phyloP scores from a whole-genome alignment of 2,329 filamentous ascomycete species.

The Leptographium radiaticola region DNA sequence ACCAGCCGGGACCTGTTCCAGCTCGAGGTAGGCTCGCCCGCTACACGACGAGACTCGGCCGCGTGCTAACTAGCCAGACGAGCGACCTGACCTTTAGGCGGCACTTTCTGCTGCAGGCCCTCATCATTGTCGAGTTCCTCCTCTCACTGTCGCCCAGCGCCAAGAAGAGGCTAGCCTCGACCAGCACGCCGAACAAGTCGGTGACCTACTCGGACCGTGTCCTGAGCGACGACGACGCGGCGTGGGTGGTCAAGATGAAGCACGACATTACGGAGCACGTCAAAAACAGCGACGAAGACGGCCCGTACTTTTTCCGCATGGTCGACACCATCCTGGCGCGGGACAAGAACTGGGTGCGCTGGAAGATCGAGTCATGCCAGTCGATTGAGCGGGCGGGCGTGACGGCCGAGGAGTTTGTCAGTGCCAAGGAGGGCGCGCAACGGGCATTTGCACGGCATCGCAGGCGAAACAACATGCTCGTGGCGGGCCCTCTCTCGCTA shows the following conservation, averaged over 20 bases:
- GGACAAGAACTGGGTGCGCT: constrained; percentile 98
- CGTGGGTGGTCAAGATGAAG: constrained; percentile 75
- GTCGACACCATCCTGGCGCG: constrained; percentile 90
- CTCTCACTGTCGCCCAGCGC: constrained; percentile 75
- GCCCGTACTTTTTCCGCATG: constrained; percentile 90
- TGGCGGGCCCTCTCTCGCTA: constrained; percentile 63
- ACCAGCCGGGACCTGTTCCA: constrained; percentile 96
- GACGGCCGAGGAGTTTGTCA: constrained; percentile 52
- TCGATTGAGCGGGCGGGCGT: constrained; percentile 69
- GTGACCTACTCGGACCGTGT: constrained; percentile 69
- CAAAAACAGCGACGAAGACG: constrained; percentile 59
- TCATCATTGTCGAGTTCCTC: constrained; percentile 91
- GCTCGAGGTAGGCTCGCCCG: constrained; percentile 51
- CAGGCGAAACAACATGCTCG: constrained; percentile 51
- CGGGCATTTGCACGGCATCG: constrained; percentile 59
- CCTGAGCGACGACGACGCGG: constrained; percentile 72
- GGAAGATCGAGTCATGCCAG: constrained; percentile 92
- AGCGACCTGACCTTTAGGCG: constrained; percentile 89
- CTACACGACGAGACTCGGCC: neutral
- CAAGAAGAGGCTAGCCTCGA: constrained; percentile 62
- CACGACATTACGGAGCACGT: constrained; percentile 71
- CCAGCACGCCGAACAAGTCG: constrained; percentile 64
- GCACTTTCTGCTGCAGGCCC: constrained; percentile 85
- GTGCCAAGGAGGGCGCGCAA: constrained; percentile 52
- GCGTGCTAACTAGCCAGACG: constrained; percentile 39